Percentiles rank a stretch among this genome's conserved stretches.
Evolutionary conservation across 1,284 basidiomycete genomes (phyloP).

Genomic region (Grifola frondosa): DNA sequence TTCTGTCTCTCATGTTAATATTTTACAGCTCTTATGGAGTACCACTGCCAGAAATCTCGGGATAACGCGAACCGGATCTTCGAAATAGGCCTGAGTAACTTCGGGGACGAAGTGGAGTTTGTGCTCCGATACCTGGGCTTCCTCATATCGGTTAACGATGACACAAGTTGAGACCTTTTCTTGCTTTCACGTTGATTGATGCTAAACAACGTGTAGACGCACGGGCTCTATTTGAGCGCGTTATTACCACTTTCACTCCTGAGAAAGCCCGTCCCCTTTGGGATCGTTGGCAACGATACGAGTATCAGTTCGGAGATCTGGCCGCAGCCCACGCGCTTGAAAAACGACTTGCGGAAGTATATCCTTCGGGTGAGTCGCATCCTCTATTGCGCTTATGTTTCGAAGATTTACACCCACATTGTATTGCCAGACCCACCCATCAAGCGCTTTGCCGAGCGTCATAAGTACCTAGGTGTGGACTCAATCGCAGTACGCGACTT

Average conservation of each 20-base stretch:
- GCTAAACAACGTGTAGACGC: conserved; percentile 63
- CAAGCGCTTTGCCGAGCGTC: conserved; percentile 88
- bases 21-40: conserved; percentile 85
- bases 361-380: conserved; percentile 67
- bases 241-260: conserved; percentile 76
- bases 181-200: neutral
- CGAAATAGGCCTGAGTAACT: conserved; percentile 89
- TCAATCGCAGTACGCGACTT: conserved; percentile 88
- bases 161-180: conserved; percentile 69
- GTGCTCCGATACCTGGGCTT: conserved; percentile 91
- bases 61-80: conserved; percentile 87
- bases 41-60: too few species aligned
- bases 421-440: conserved; percentile 72
- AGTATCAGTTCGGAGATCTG: conserved; percentile 94
- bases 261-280: conserved; percentile 85
- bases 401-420: neutral
- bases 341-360: conserved; percentile 83
- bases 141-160: conserved; percentile 93
- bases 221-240: conserved; percentile 91
- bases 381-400: neutral
- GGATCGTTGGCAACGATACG: conserved; percentile 95
- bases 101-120: conserved; percentile 82
- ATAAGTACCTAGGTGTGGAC: conserved; percentile 87
- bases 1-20: conserved; percentile 4
- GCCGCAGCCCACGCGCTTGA: conserved; percentile 88